These are phyloP conservation scores for Quercus agrifolia DNA, from an alignment of 306 rosid genomes.

Conservation along the genomic window DNA sequence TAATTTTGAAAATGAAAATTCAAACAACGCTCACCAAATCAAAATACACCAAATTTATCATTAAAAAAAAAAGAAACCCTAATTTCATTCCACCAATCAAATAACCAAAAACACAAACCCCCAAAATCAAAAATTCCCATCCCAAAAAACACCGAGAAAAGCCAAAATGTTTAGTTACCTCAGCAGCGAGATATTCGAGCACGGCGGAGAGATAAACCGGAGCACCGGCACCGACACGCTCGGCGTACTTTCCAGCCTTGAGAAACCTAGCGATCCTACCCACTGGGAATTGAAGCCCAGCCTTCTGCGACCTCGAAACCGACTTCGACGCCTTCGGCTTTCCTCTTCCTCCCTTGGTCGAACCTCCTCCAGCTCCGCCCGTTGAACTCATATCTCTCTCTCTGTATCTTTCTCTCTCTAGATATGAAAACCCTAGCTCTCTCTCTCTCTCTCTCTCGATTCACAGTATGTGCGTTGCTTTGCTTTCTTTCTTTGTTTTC, in stretches of 20 bases:
- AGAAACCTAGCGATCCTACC: conserved; percentile 84
- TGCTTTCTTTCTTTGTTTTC: not conserved
- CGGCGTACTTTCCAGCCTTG: conserved; percentile 85
- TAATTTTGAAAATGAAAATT: too few species aligned
- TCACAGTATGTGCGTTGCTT: too few species aligned
- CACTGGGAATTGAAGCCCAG: conserved; percentile 87
- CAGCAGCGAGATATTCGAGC: conserved; percentile 87
- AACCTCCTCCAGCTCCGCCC: conserved; percentile 29
- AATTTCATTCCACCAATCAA: not conserved
- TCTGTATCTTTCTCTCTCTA: not conserved
- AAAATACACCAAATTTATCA: not conserved
- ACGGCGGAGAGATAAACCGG: conserved; percentile 90
- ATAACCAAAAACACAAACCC: not conserved
- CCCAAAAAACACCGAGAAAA: not conserved
- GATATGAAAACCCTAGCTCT: too few species aligned
- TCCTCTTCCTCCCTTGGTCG: conserved; percentile 93
- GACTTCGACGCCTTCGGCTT: conserved; percentile 87
- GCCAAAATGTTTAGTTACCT: conserved; percentile 31
- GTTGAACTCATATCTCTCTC: conserved; percentile 59
- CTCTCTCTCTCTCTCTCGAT: too few species aligned
- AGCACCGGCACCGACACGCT: conserved; percentile 93
- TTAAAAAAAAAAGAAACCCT: not conserved
- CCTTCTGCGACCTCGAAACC: conserved; percentile 75
- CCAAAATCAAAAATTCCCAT: too few species aligned
- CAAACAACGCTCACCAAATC: not conserved